phyloP scores from a whole-genome alignment of 768 basidiomycete genomes.

The Boletales sp. region DNA sequence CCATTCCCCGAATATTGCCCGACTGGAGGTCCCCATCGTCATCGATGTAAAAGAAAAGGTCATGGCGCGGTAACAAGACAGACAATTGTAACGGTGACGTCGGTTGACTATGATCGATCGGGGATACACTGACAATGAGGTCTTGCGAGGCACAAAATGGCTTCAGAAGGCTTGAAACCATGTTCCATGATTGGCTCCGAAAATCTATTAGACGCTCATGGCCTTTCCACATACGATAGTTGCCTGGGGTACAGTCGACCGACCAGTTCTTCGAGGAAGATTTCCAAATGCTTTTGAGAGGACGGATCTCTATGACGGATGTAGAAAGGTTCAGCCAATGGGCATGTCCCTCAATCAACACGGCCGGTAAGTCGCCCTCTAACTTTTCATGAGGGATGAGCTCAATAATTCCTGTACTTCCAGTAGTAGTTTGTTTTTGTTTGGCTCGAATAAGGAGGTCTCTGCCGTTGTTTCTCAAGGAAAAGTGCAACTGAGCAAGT shows the following conservation, averaged over 20 bases:
- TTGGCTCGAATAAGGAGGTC: conserved; percentile 15
- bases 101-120: background rate
- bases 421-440: background rate
- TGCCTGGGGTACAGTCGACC: conserved; percentile 7
- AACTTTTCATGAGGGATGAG: conserved; percentile 24
- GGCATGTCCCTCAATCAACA: conserved; percentile 17
- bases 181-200: conserved; percentile 23
- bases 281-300: conserved; percentile 22
- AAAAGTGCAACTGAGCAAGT: conserved; percentile 10
- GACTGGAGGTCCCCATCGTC: conserved; percentile 34
- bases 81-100: conserved; percentile 13
- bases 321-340: conserved; percentile 31
- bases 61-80: conserved; percentile 37
- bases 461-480: background rate
- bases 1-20: conserved; percentile 37
- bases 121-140: conserved; percentile 18
- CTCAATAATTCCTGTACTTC: conserved; percentile 8
- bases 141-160: conserved; percentile 20
- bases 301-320: conserved; percentile 26
- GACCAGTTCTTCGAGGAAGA: conserved; percentile 25
- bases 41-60: conserved; percentile 39
- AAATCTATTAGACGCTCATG: conserved; percentile 22
- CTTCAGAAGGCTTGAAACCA: conserved; percentile 21
- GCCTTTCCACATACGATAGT: conserved; percentile 6
- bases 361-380: conserved; percentile 23